Percentiles rank a stretch among this genome's conserved stretches.
Evolutionary conservation across 108 stramenopile genomes (phyloP).

Genomic region (Craspedostauros australis): DNA sequence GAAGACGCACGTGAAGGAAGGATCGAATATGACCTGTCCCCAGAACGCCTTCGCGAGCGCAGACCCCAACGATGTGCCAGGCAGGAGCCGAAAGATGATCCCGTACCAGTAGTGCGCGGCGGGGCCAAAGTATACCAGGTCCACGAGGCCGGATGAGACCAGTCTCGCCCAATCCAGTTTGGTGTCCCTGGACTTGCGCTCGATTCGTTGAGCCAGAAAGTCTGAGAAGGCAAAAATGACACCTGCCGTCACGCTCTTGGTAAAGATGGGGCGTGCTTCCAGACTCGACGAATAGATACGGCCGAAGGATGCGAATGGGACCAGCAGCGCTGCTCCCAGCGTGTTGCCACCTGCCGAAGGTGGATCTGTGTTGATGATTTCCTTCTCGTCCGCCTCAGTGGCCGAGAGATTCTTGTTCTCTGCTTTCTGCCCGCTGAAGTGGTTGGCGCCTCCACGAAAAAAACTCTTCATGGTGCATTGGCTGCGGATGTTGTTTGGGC

Average conservation of each 20-base stretch:
- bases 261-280: slow-evolving; percentile 50
- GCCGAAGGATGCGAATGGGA: slow-evolving; percentile 13
- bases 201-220: slow-evolving; percentile 65
- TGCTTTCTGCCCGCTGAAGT: too few relatives aligned
- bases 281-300: slow-evolving; percentile 23
- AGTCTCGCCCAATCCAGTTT: slow-evolving; percentile 45
- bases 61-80: slow-evolving; percentile 48
- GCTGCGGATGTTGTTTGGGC: too few relatives aligned
- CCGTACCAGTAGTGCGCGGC: slow-evolving; percentile 84
- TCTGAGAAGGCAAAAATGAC: slow-evolving; percentile 70
- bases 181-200: slow-evolving; percentile 24
- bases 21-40: slow-evolving; percentile 85
- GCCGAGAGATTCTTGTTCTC: too few relatives aligned
- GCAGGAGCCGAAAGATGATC: slow-evolving; percentile 53
- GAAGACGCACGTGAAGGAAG: slow-evolving; percentile 79
- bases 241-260: slow-evolving; percentile 74
- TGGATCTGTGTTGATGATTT: too few relatives aligned
- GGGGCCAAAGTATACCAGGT: slow-evolving; percentile 78
- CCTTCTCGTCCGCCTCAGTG: too few relatives aligned
- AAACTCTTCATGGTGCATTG: too few relatives aligned
- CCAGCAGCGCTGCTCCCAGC: too few relatives aligned
- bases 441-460: too few relatives aligned
- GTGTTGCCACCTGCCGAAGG: too few relatives aligned
- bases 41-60: slow-evolving; percentile 73
- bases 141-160: slow-evolving; percentile 47